A percentile compares a stretch with the other conserved stretches of the same genome.
Evolutionary conservation across 768 basidiomycete genomes (phyloP).

Genomic region (Mycena metata): DNA sequence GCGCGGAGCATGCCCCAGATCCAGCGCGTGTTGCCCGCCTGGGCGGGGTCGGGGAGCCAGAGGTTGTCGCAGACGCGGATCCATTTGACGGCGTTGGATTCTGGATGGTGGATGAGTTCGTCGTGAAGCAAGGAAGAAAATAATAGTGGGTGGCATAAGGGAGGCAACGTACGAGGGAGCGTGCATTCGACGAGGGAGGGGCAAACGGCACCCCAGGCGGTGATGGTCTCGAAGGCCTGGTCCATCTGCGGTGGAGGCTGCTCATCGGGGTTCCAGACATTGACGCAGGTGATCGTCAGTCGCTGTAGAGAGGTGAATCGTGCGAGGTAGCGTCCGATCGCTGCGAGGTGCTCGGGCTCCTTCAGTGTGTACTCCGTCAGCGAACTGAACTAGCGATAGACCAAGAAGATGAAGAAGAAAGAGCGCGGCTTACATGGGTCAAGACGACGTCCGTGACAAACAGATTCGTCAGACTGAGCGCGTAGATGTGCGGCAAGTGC

Average conservation of each 20-base stretch:
- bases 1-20: slow-evolving; percentile 27
- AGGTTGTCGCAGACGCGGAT: slow-evolving; percentile 35
- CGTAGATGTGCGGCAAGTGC: slow-evolving; percentile 50
- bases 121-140: neutral
- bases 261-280: slow-evolving; percentile 48
- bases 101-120: slow-evolving; percentile 4
- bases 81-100: slow-evolving; percentile 27
- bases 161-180: slow-evolving; percentile 48
- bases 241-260: slow-evolving; percentile 47
- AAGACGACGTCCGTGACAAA: slow-evolving; percentile 49
- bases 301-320: slow-evolving; percentile 51
- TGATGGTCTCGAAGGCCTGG: slow-evolving; percentile 52
- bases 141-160: neutral
- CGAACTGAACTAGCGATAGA: neutral
- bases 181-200: slow-evolving; percentile 52
- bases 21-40: slow-evolving; percentile 24
- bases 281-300: slow-evolving; percentile 50
- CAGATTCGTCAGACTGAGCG: slow-evolving; percentile 53
- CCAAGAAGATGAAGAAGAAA: neutral
- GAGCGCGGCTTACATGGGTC: slow-evolving; percentile 43
- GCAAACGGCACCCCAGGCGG: slow-evolving; percentile 54
- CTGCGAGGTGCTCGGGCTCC: slow-evolving; percentile 44
- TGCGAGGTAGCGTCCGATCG: slow-evolving; percentile 44
- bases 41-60: slow-evolving; percentile 31
- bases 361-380: neutral